phyloP scores from a whole-genome alignment of 257 asterid genomes.

The Primulina huaijiensis region DNA sequence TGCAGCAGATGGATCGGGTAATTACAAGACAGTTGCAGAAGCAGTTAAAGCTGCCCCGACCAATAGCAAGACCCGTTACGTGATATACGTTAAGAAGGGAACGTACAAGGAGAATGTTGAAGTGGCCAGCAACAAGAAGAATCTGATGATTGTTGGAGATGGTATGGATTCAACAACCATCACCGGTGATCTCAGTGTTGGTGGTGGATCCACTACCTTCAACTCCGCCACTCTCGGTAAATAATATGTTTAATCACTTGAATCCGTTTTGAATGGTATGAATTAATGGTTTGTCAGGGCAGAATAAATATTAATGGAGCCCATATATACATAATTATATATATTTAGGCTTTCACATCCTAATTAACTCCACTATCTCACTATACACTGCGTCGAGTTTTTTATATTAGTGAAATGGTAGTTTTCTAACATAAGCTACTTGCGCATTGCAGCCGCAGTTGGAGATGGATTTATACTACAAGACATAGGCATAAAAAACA shows the following conservation, averaged over 20 bases:
- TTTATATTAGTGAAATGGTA: too few relatives aligned
- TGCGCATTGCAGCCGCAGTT: constrained; percentile 40
- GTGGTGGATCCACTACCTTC: constrained; percentile 51
- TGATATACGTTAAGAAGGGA: constrained; percentile 52
- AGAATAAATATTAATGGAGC: too few relatives aligned
- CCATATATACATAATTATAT: too few relatives aligned
- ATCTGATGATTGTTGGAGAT: constrained; percentile 58
- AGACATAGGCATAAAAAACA: constrained; percentile 50
- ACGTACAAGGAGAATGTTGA: constrained; percentile 47
- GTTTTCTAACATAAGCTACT: not conserved
- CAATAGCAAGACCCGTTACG: constrained; percentile 30
- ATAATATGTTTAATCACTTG: not conserved
- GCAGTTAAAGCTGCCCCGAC: constrained; percentile 49
- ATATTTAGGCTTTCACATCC: too few relatives aligned
- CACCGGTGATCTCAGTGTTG: constrained; percentile 43
- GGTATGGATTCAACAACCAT: constrained; percentile 47
- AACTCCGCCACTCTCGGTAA: constrained; percentile 56
- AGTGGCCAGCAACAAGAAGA: constrained; percentile 35
- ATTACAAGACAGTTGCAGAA: constrained; percentile 35
- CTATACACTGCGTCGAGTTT: too few relatives aligned
- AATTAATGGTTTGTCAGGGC: too few relatives aligned
- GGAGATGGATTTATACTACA: constrained; percentile 51
- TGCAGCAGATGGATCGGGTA: constrained; percentile 48
- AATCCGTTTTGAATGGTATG: not conserved
- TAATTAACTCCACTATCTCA: too few relatives aligned